Evolutionary conservation across 2,329 filamentous ascomycete genomes (phyloP), one percentile per base, ranked within the genome.

Genomic region (Ceratocystis albifundus): DNA sequence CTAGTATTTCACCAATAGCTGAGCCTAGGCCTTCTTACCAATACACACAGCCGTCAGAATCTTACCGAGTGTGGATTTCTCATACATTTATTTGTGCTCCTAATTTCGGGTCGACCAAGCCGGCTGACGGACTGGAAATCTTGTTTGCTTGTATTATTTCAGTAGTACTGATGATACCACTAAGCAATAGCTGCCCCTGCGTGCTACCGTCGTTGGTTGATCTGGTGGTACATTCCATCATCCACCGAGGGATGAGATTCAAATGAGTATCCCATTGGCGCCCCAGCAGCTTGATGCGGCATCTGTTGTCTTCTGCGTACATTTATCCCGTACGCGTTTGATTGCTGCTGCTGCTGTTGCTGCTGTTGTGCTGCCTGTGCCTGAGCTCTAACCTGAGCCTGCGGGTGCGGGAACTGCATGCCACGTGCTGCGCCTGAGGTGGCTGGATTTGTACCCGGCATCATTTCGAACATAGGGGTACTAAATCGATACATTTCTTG

Each of bases 341-440:
- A n/a, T 5, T 57, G 36, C 20, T 67, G 65, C 61, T 66, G 65
- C 10, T 57, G 46, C 55, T 66, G 65, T 15, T 62, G 57, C 30
- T 66, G 65, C 55, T n/a, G 32, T 45, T 66, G 65, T 6, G 50
- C 45, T n/a, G 20, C 45, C 28, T 66, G 65, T 1, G 59, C 59
- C 44, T 66, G 65, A 17, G 25, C 61, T 46, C 61, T 62, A 46
- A 28, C 61, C 22, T 62, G 61, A 20, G 61, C 61, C 41, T 62
- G 61, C 15, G 28, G 17, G 41, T 66, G 65, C 36, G 55, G 45
- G 65, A 66, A 66, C 7, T 66, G 65, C 44, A 65, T 62, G 25
- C 48, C 61, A 46, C 63, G 63, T 30, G 50, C 36, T 41, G 36
- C 53, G 25, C 30, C 20, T 2, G 48, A n/a, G 50, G 61, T 7